Conservation (phyloP, 2,329 filamentous ascomycete species). For the Cordyceps cateniannulata region DNA sequence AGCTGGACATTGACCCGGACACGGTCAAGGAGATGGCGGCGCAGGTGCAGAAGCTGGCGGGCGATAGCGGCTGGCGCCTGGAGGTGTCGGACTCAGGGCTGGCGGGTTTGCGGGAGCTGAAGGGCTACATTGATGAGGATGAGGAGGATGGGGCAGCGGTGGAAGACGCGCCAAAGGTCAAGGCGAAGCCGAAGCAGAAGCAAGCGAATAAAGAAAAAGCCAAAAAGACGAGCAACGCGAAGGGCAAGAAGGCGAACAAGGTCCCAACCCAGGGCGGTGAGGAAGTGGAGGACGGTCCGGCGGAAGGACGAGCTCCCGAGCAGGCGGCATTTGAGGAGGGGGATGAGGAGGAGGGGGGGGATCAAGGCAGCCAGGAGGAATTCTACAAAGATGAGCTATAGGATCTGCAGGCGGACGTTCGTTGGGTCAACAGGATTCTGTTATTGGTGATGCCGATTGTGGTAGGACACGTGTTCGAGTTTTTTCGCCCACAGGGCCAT, state of each 20-base stretch:
- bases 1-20: slow-evolving; percentile 58
- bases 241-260: not conserved
- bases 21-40: slow-evolving; percentile 63
- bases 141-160: slow-evolving; percentile 18
- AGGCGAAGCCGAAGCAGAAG: slow-evolving; percentile 3
- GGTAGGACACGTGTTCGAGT: too few relatives aligned
- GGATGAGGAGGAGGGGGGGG: slow-evolving; percentile 13
- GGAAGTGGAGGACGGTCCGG: not conserved
- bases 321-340: slow-evolving; percentile 10
- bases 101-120: slow-evolving; percentile 52
- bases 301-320: not conserved
- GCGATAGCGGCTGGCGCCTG: slow-evolving; percentile 70
- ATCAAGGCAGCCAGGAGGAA: slow-evolving; percentile 42
- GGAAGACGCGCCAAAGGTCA: not conserved
- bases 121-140: slow-evolving; percentile 52
- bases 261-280: not conserved
- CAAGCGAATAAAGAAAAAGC: slow-evolving; percentile 12
- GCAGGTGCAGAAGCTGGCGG: slow-evolving; percentile 61
- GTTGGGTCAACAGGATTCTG: too few relatives aligned
- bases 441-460: too few relatives aligned
- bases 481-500: not conserved
- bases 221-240: slow-evolving; percentile 10
- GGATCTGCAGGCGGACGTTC: not conserved
- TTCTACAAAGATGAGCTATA: slow-evolving; percentile 50
- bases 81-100: slow-evolving; percentile 67